Evolutionary conservation across 495 filamentous ascomycete species (phyloP).

Genomic region (Lepraria neglecta): DNA sequence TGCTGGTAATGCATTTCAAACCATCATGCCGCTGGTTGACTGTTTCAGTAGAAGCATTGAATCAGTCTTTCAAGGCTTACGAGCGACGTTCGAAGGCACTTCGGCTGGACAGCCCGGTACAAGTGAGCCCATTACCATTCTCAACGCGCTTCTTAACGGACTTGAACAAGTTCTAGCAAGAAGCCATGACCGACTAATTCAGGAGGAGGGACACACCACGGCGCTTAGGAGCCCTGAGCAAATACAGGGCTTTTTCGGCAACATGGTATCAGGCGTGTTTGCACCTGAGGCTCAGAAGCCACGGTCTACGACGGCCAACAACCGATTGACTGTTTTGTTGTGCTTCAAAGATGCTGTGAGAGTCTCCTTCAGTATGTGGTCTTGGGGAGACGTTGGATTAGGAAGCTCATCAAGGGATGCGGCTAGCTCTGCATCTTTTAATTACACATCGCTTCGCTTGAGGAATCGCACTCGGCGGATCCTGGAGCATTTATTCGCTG

Average conservation of each 20-base stretch:
- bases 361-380: slow-evolving; percentile 90
- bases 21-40: slow-evolving; percentile 82
- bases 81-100: slow-evolving; percentile 47
- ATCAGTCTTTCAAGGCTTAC: slow-evolving; percentile 58
- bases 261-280: slow-evolving; percentile 93
- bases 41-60: slow-evolving; percentile 74
- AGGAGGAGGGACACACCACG: slow-evolving; percentile 63
- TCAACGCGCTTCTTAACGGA: slow-evolving; percentile 75
- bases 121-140: slow-evolving; percentile 49
- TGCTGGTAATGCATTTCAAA: slow-evolving; percentile 76
- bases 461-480: slow-evolving; percentile 80
- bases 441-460: slow-evolving; percentile 82
- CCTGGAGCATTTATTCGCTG: slow-evolving; percentile 86
- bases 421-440: slow-evolving; percentile 67
- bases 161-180: slow-evolving; percentile 83
- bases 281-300: slow-evolving; percentile 67
- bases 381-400: slow-evolving; percentile 68
- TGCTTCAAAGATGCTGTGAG: slow-evolving; percentile 93
- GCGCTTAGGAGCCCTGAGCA: slow-evolving; percentile 74
- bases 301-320: slow-evolving; percentile 78
- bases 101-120: slow-evolving; percentile 38
- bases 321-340: slow-evolving; percentile 85
- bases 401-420: slow-evolving; percentile 52
- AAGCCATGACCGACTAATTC: slow-evolving; percentile 75
- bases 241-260: slow-evolving; percentile 87